A percentile compares a stretch with the other conserved stretches of the same genome.
Conservation (phyloP, 169 alveolate genomes). For the Plasmodium fragile region DNA sequence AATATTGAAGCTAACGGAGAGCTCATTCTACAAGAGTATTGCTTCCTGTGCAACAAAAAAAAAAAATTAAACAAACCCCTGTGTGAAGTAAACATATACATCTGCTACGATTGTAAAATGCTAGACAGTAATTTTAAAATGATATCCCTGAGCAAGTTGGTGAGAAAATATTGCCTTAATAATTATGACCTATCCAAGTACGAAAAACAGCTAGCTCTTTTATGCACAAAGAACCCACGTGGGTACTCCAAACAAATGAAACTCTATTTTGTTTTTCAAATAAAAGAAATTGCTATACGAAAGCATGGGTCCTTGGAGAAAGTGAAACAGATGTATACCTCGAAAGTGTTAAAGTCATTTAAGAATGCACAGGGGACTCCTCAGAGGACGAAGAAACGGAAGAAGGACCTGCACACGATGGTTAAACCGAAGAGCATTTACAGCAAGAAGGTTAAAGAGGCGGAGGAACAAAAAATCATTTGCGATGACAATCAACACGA, state of each 20-base stretch:
- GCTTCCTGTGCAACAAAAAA: constrained; percentile 56
- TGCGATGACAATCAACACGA: constrained; percentile 51
- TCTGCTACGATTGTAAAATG: constrained; percentile 64
- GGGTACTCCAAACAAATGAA: constrained; percentile 71
- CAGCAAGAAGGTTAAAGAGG: constrained; percentile 23
- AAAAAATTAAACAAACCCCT: constrained; percentile 41
- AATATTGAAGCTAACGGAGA: not conserved
- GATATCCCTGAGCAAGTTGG: constrained; percentile 58
- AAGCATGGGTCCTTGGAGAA: constrained; percentile 52
- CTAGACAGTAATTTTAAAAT: constrained; percentile 54
- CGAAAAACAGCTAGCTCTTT: constrained; percentile 44
- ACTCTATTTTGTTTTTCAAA: constrained; percentile 56
- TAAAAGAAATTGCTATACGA: constrained; percentile 69
- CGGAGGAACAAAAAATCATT: constrained; percentile 41
- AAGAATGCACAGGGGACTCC: not conserved
- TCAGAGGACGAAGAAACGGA: not conserved
- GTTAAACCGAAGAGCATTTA: constrained; percentile 38
- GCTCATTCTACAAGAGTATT: constrained; percentile 5
- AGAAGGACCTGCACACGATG: constrained; percentile 20
- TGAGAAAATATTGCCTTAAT: constrained; percentile 48
- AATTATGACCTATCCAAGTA: constrained; percentile 29
- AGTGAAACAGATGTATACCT: constrained; percentile 18
- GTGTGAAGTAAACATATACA: constrained; percentile 25
- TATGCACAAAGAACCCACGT: constrained; percentile 60
- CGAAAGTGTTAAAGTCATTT: constrained; percentile 16